Evolutionary conservation across 2,329 filamentous ascomycete genomes (phyloP).

Genomic region (Nannizzia gypsea): DNA sequence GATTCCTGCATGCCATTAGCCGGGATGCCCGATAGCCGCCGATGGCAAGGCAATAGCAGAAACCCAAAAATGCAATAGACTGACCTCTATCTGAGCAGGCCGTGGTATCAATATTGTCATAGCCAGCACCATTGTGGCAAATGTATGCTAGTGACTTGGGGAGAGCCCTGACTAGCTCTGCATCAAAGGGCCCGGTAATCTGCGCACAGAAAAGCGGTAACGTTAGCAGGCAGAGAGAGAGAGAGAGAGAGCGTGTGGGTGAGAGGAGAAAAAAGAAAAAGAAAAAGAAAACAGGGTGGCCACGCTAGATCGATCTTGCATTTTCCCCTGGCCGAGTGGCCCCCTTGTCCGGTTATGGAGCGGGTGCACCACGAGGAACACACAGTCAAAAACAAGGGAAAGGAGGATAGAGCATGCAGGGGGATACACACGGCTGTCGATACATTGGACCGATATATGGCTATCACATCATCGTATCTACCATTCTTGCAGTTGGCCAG

Average conservation of each 20-base stretch:
- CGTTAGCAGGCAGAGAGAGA: not conserved
- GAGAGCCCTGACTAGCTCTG: slow-evolving; percentile 36
- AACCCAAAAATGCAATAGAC: not conserved
- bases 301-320: not conserved
- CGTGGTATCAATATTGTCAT: slow-evolving; percentile 48
- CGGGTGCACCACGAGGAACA: not conserved
- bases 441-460: slow-evolving; percentile 47
- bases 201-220: slow-evolving; percentile 11
- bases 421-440: slow-evolving; percentile 35
- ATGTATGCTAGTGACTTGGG: slow-evolving; percentile 39
- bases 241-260: not conserved
- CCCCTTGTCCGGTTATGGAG: slow-evolving; percentile 1
- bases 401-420: not conserved
- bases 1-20: slow-evolving; percentile 21
- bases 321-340: not conserved
- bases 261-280: no score
- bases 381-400: not conserved
- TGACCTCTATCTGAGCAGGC: slow-evolving; percentile 38
- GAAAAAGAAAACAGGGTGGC: not conserved
- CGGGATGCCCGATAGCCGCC: not conserved
- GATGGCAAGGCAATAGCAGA: not conserved
- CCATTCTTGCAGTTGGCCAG: slow-evolving; percentile 44
- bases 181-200: slow-evolving; percentile 39
- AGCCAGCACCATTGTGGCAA: slow-evolving; percentile 47
- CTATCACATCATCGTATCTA: slow-evolving; percentile 44